phyloP scores from a whole-genome alignment of 2,329 filamentous ascomycete genomes.

The Colletotrichum aenigma region DNA sequence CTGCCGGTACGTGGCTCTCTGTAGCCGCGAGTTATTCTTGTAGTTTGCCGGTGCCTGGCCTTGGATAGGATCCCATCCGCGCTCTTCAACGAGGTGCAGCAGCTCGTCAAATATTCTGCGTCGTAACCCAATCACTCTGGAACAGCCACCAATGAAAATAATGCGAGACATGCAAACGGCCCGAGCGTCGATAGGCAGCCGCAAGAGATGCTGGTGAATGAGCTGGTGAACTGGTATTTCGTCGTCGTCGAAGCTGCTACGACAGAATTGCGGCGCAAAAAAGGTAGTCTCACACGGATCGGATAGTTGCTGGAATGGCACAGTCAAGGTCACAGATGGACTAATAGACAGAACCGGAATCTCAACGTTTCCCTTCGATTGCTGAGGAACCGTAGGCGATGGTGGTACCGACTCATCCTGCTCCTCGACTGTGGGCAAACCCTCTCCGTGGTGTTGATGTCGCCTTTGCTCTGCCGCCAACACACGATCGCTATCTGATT shows the following conservation, averaged over 20 bases:
- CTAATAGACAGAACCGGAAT: slow-evolving; percentile 52
- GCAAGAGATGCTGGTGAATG: slow-evolving; percentile 76
- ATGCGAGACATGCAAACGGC: slow-evolving; percentile 88
- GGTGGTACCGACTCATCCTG: slow-evolving; percentile 49
- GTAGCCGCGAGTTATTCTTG: slow-evolving; percentile 48
- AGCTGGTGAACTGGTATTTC: slow-evolving; percentile 80
- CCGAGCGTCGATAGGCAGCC: slow-evolving; percentile 81
- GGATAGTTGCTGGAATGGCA: slow-evolving; percentile 74
- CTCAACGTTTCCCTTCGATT: slow-evolving; percentile 33
- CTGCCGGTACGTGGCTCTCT: slow-evolving; percentile 31
- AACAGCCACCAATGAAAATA: slow-evolving; percentile 82
- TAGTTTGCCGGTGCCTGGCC: slow-evolving; percentile 69
- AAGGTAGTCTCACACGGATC: slow-evolving; percentile 78
- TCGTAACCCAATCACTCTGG: slow-evolving; percentile 80
- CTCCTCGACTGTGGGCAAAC: slow-evolving; percentile 59
- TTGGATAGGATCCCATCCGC: slow-evolving; percentile 79
- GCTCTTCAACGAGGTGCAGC: slow-evolving; percentile 63
- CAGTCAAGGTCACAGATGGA: slow-evolving; percentile 55
- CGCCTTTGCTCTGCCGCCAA: neutral
- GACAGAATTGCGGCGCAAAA: slow-evolving; percentile 61
- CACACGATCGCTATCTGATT: neutral
- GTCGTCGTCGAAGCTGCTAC: slow-evolving; percentile 78
- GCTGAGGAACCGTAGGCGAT: slow-evolving; percentile 22
- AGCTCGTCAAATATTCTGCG: slow-evolving; percentile 79
- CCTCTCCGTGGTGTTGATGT: slow-evolving; percentile 32